Conservation (phyloP, 2,329 filamentous ascomycete genomes). For the Verticillium longisporum region DNA sequence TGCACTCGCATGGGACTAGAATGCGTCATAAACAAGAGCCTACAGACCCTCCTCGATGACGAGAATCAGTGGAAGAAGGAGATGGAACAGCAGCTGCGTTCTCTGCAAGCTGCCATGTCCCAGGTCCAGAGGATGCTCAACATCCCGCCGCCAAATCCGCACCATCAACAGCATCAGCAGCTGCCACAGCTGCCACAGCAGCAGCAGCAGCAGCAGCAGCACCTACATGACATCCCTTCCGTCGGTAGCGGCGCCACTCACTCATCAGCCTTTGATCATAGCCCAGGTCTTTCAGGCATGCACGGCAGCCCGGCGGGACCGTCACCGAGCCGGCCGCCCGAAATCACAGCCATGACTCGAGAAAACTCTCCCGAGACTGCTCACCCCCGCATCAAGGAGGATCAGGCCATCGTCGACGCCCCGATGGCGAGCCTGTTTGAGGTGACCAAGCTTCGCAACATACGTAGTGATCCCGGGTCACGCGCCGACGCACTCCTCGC, state of each 20-base stretch:
- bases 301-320: slow-evolving; percentile 12
- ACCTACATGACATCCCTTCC: neutral
- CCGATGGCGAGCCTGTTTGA: slow-evolving; percentile 48
- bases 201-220: neutral
- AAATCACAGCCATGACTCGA: slow-evolving; percentile 22
- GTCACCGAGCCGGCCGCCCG: slow-evolving; percentile 12
- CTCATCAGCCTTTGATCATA: slow-evolving; percentile 3
- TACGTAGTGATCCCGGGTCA: slow-evolving; percentile 20
- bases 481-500: slow-evolving; percentile 19
- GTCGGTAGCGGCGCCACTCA: slow-evolving; percentile 2
- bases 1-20: slow-evolving; percentile 2
- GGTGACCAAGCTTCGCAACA: slow-evolving; percentile 32
- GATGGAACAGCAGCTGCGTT: slow-evolving; percentile 19
- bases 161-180: slow-evolving; percentile 3
- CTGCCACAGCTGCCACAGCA: neutral
- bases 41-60: neutral
- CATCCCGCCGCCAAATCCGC: neutral
- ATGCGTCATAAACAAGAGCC: slow-evolving; percentile 42
- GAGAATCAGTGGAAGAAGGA: slow-evolving; percentile 14
- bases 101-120: slow-evolving; percentile 17
- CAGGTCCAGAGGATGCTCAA: slow-evolving; percentile 17
- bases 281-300: slow-evolving; percentile 5
- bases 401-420: slow-evolving; percentile 32
- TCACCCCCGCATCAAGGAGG: slow-evolving; percentile 25
- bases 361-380: slow-evolving; percentile 27